Evolutionary conservation across 495 filamentous ascomycete species (phyloP), one percentile per base, ranked within the genome.

Genomic region (Xylaria telfairii): DNA sequence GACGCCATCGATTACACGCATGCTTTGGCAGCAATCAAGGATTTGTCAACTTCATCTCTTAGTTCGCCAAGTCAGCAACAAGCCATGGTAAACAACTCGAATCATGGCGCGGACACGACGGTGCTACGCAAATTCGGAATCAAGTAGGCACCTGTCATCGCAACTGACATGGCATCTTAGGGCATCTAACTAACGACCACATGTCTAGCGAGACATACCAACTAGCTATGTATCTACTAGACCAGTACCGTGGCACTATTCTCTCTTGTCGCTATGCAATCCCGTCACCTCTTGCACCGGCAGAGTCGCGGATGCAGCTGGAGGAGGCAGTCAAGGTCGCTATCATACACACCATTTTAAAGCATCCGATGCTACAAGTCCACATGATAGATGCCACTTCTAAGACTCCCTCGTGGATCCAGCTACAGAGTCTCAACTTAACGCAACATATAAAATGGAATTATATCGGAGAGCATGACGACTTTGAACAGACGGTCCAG

Each of bases 181-280:
- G 61, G 17, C 4, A 46, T 42, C 34, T 46, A 28, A 46, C 61
- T 17, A 64, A 64, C 32, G 5, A 15, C 37, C 3, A 47, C 39
- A 15, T 64, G 9, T 64, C 34, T 26, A 64, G 68, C n/a, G 68
- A 70, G 59, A 41, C 44, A 1, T 70, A 63, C 34, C 68, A 70
- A 24, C 65, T 60, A 69, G 69, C 71, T 32, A 73, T 71, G 71
- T 71, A 71, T 60, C 21, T 61, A 32, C 51, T 73, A 57, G 68
- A 73, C 53, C 71, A 73, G 53, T 73, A 73, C 53, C 71, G 71
- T 49, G 72, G 72, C 32, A 73, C 72, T 37, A 49, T n/a, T n/a
- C 30, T 73, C 12, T 67, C 72, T 56, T 73, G 72, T 71, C 69
- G 68, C 37, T 73, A 73, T 68, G 68, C 53, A 37, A 65, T 73